Evolutionary conservation across 1,284 basidiomycete species (phyloP).

Genomic region (Irpex sp.): DNA sequence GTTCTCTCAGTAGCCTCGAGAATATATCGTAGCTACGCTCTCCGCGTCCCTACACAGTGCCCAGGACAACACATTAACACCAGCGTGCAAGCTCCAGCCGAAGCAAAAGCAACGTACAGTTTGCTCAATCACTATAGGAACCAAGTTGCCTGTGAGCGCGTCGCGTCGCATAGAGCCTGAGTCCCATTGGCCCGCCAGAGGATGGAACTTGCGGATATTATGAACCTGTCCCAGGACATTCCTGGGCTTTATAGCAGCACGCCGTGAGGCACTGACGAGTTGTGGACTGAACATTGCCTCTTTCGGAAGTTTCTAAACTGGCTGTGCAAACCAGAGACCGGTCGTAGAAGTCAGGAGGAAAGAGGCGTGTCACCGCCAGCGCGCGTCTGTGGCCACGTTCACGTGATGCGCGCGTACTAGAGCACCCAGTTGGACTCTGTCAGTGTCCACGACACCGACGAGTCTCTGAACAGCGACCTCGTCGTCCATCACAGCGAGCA

Average conservation of each 20-base stretch:
- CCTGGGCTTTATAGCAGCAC: background rate
- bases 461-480: background rate
- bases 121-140: constrained; percentile 91
- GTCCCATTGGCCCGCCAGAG: constrained; percentile 9
- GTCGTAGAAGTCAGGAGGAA: background rate
- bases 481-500: background rate
- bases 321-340: background rate
- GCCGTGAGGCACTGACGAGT: background rate
- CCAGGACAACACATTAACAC: background rate
- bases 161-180: constrained; percentile 15
- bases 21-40: constrained; percentile 95
- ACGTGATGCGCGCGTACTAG: background rate
- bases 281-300: constrained; percentile 3
- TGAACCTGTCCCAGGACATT: background rate
- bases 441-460: background rate
- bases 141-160: constrained; percentile 46
- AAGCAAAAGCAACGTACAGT: constrained; percentile 47
- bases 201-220: constrained; percentile 31
- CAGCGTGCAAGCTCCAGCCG: background rate
- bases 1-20: constrained; percentile 82
- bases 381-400: background rate
- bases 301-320: background rate
- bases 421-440: background rate
- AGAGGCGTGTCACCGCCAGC: background rate
- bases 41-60: constrained; percentile 67